phyloP scores from a whole-genome alignment of 345 rosid genomes.

The Punica granatum region DNA sequence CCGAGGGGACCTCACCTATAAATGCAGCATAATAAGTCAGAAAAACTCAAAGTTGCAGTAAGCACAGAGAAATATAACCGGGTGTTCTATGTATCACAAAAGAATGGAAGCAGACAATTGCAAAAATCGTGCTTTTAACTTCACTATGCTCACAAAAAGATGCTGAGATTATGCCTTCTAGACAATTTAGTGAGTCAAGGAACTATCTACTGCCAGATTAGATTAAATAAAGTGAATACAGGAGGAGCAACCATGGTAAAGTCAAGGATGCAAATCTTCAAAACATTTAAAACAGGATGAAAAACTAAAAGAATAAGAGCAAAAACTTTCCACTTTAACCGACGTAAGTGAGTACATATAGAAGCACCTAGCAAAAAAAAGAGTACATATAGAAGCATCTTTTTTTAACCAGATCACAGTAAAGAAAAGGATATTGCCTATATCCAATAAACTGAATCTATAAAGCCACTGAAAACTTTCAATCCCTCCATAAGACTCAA shows the following conservation, averaged over 20 bases:
- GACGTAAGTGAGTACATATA: too few relatives aligned
- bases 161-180: too few relatives aligned
- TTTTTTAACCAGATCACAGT: not conserved
- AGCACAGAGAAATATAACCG: not conserved
- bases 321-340: too few relatives aligned
- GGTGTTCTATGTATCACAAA: not conserved
- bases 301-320: not conserved
- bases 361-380: too few relatives aligned
- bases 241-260: not conserved
- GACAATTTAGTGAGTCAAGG: too few relatives aligned
- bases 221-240: too few relatives aligned
- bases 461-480: not conserved
- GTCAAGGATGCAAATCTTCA: not conserved
- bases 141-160: too few relatives aligned
- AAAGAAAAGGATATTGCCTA: not conserved
- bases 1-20: conserved; percentile 28
- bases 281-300: not conserved
- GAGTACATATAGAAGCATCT: not conserved
- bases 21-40: conserved; percentile 2
- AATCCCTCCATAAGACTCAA: not conserved
- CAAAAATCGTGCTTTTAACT: not conserved
- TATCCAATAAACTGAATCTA: not conserved
- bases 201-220: too few relatives aligned
- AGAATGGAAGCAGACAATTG: not conserved
- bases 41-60: not conserved